These are phyloP conservation scores for Camellia granthamiana DNA, from an alignment of 148 eudicot species.

Conservation along the genomic window DNA sequence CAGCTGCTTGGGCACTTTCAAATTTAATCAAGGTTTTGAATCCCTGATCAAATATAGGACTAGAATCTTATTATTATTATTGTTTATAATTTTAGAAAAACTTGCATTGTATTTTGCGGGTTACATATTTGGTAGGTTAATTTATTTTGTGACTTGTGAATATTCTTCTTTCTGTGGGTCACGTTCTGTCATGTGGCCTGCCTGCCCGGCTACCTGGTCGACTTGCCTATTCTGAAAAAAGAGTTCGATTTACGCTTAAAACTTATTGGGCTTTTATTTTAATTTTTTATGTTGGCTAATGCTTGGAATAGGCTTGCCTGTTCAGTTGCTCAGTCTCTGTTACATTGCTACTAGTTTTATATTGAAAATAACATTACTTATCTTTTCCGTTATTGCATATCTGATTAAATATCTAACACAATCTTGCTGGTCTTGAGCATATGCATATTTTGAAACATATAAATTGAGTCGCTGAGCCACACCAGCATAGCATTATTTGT, in stretches of 20 bases:
- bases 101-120: neutral
- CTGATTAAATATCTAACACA: neutral
- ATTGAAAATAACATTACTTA: neutral
- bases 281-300: neutral
- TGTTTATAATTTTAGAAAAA: neutral
- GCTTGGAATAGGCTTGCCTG: conserved; percentile 9
- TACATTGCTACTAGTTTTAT: neutral
- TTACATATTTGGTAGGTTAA: neutral
- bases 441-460: neutral
- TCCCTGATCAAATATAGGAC: neutral
- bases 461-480: neutral
- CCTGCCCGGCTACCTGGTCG: neutral
- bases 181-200: neutral
- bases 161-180: neutral
- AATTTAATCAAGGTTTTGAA: conserved; percentile 84
- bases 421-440: neutral
- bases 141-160: neutral
- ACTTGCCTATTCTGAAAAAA: neutral
- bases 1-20: conserved; percentile 98
- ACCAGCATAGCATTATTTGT: neutral
- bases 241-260: neutral
- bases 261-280: neutral
- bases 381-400: neutral
- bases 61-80: neutral
- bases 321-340: neutral